Percentiles rank a stretch among this genome's conserved stretches.
Evolutionary conservation across 116 monocot species (phyloP).

Genomic region (Zostera marina): DNA sequence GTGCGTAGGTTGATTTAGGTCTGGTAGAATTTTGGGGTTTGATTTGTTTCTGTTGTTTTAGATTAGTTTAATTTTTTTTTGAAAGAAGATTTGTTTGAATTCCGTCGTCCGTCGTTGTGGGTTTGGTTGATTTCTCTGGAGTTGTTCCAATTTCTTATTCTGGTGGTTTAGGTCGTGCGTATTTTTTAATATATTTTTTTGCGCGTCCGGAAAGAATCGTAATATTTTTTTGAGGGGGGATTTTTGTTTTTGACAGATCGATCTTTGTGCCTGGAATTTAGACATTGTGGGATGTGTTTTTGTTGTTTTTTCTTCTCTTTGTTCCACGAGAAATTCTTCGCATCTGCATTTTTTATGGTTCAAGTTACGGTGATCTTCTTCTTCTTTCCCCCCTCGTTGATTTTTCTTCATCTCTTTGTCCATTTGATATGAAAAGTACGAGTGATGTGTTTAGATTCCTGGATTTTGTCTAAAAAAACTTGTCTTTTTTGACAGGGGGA

Average conservation of each 20-base stretch:
- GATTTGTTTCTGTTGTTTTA: neutral
- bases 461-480: neutral
- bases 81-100: neutral
- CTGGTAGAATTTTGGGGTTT: neutral
- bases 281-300: neutral
- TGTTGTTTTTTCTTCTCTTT: neutral
- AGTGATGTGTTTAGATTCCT: neutral
- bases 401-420: neutral
- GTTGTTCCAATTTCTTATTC: neutral
- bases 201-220: neutral
- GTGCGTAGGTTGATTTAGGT: neutral
- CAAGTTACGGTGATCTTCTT: neutral
- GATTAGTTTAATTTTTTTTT: neutral
- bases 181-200: neutral
- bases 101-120: neutral
- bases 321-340: too few species aligned
- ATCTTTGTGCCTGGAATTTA: constrained; percentile 4
- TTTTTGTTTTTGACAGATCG: constrained; percentile 1
- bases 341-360: too few species aligned
- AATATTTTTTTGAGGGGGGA: neutral
- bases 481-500: neutral
- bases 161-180: neutral
- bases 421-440: neutral
- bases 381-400: neutral
- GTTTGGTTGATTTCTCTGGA: neutral